phyloP scores from a whole-genome alignment of 768 basidiomycete genomes.

The Tricholoma sp. region DNA sequence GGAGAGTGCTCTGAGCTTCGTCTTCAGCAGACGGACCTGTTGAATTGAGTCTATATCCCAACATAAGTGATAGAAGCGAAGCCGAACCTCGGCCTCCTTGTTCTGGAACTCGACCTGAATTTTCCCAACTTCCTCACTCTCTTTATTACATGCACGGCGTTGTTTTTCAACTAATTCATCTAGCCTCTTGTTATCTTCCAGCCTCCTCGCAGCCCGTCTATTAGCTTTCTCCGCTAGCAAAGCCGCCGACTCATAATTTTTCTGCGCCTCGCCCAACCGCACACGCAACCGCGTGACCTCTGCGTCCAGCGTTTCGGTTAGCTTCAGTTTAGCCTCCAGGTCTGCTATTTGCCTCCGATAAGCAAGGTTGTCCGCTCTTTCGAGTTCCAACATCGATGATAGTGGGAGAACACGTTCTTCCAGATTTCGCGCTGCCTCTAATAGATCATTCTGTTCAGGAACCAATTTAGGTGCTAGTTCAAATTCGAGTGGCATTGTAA shows the following conservation, averaged over 20 bases:
- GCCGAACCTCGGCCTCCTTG: background rate
- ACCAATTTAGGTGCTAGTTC: background rate
- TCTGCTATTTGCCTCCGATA: background rate
- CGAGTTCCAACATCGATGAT: constrained; percentile 1
- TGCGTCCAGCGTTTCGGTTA: background rate
- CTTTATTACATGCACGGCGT: background rate
- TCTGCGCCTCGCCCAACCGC: background rate
- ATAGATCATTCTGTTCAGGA: background rate
- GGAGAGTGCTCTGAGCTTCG: background rate
- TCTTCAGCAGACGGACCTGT: background rate
- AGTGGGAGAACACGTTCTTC: constrained; percentile 2
- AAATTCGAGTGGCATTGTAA: background rate
- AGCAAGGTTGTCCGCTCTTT: background rate
- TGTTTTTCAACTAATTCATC: background rate
- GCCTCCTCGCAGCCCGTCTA: background rate
- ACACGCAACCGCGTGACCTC: background rate
- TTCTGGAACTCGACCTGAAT: background rate
- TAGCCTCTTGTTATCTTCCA: background rate
- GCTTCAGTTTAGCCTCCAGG: background rate
- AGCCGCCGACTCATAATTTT: background rate
- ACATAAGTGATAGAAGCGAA: background rate
- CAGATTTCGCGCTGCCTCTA: constrained; percentile 1
- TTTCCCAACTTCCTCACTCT: background rate
- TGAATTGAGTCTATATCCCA: background rate
- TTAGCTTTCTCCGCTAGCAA: background rate